Evolutionary conservation across 2,329 filamentous ascomycete genomes (phyloP), one percentile per base, ranked within the genome.

Genomic region (Nigrograna mackinnonii): DNA sequence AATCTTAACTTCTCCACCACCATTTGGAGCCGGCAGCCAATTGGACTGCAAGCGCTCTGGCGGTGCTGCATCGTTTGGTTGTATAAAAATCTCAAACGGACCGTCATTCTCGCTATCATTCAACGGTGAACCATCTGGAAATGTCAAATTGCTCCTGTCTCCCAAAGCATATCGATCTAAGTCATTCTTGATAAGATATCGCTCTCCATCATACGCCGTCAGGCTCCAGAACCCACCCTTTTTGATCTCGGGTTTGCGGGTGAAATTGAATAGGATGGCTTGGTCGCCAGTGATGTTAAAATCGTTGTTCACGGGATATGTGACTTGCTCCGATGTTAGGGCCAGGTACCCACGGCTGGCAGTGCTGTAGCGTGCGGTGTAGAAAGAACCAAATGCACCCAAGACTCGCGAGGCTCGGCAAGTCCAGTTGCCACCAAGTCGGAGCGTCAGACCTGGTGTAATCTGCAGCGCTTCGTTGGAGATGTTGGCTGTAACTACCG

Each of bases 161-260:
- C 38, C 38, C 14, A 41, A 18, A n/a, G 28, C 18, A 26, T 22
- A 41, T 19, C 38, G 12, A 5, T 35, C 26, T 13, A 24, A 18
- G 14, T 41, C 21, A 19, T 41, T 35, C 16, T 13, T 13, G 31
- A 41, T 21, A 16, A 41, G 21, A 26, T 35, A 35, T 18, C 26
- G 20, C 13, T 41, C 19, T 11, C 6, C 31, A 9, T 19, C 22
- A 22, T 34, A 41, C 38, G 19, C 6, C 6, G 38, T 41, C 38
- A 41, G 18, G 30, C 38, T 41, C 38, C 38, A 34, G 31, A 41
- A 41, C 6, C 38, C 31, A 6, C 9, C n/a, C n/a, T 34, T 22
- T 14, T 34, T 34, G n/a, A 41, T 34, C 16, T 7, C 19, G 6
- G 38, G 38, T 7, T 20, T 13, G 31, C 38, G 13, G 13, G 5